Conservation (phyloP, 2,329 filamentous ascomycete genomes). For the Bipolaris victoriae region DNA sequence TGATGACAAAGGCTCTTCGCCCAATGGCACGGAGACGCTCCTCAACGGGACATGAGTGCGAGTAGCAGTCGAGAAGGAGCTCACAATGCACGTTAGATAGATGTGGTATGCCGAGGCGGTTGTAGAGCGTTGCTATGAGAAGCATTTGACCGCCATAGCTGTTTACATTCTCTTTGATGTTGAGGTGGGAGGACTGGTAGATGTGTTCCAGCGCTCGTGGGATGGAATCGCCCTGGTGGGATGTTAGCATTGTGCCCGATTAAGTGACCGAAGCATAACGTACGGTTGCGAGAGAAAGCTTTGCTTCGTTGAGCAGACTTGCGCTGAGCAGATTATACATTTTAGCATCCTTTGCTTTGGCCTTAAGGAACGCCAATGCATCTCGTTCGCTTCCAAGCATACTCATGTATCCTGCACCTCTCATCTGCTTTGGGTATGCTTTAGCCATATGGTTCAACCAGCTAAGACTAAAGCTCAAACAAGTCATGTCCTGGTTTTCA, state of each 20-base stretch:
- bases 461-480: constrained; percentile 91
- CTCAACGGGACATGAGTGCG: constrained; percentile 69
- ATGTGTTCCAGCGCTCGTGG: constrained; percentile 74
- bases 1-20: constrained; percentile 69
- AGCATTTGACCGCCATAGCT: constrained; percentile 77
- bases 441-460: constrained; percentile 97
- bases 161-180: constrained; percentile 76
- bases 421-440: constrained; percentile 77
- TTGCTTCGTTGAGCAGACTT: constrained; percentile 83
- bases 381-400: constrained; percentile 81
- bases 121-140: constrained; percentile 75
- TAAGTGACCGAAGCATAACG: constrained; percentile 40
- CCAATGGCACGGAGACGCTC: constrained; percentile 79
- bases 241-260: constrained; percentile 1
- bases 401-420: constrained; percentile 71
- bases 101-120: constrained; percentile 69
- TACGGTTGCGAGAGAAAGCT: constrained; percentile 75
- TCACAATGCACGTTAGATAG: constrained; percentile 69
- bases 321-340: constrained; percentile 87
- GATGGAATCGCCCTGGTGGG: constrained; percentile 60
- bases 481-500: constrained; percentile 90
- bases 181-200: constrained; percentile 80
- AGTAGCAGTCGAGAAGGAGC: constrained; percentile 76
- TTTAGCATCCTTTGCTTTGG: constrained; percentile 82
- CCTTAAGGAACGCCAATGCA: constrained; percentile 80